A percentile compares a stretch with the other conserved stretches of the same genome.
phyloP scores from a whole-genome alignment of 192 early-diverging fungal species.

The Umbelopsis sp. region DNA sequence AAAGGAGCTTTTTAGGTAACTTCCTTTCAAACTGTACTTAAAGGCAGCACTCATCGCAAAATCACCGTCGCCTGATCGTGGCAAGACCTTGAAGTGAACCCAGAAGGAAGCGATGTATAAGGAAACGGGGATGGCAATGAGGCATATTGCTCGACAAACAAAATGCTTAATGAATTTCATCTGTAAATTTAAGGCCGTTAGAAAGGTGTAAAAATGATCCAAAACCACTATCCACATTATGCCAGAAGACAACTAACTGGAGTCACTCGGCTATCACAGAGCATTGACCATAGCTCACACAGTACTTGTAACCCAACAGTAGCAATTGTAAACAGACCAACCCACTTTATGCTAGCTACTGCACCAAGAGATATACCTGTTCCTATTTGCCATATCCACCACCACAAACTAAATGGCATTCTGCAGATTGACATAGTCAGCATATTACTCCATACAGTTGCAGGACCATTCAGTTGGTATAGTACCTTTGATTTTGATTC shows the following conservation, averaged over 20 bases:
- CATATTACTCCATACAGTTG: not conserved
- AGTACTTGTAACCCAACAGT: constrained; percentile 82
- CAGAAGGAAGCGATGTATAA: constrained; percentile 87
- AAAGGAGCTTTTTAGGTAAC: constrained; percentile 49
- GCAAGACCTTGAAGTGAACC: constrained; percentile 86
- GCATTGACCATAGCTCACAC: constrained; percentile 83
- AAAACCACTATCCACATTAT: too few species aligned
- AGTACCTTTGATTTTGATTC: constrained; percentile 37
- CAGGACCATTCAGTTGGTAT: not conserved
- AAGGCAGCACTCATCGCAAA: constrained; percentile 90
- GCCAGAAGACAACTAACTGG: constrained; percentile 33
- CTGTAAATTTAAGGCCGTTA: constrained; percentile 35
- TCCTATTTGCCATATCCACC: constrained; percentile 85
- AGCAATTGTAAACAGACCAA: constrained; percentile 89
- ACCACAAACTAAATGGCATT: constrained; percentile 69
- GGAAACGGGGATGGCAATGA: constrained; percentile 78
- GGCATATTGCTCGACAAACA: constrained; percentile 74
- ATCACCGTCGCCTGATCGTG: constrained; percentile 82
- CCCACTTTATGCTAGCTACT: constrained; percentile 86
- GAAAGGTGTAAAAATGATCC: not conserved
- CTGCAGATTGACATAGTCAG: constrained; percentile 31
- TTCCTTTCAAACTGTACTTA: constrained; percentile 77
- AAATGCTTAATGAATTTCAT: constrained; percentile 75
- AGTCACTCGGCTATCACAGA: constrained; percentile 68
- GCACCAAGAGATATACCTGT: constrained; percentile 82